A percentile compares a stretch with the other conserved stretches of the same genome.
Evolutionary conservation across 805 yeast species (phyloP).

Genomic region (Lachancea mirantina): DNA sequence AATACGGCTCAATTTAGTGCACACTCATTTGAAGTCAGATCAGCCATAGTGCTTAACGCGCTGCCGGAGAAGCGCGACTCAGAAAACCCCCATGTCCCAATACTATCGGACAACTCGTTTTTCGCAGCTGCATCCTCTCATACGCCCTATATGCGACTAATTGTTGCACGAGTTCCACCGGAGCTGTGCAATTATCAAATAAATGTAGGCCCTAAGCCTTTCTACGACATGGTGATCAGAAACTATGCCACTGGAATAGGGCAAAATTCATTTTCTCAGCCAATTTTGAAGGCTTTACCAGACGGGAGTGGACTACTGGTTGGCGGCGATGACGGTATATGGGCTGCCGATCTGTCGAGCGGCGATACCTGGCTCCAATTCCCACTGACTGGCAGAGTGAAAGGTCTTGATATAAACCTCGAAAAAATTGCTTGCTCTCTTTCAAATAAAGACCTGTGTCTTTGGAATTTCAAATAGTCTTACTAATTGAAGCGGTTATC

Average conservation of each 20-base stretch:
- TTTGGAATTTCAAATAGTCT: slow-evolving; percentile 6
- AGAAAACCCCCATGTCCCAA: slow-evolving; percentile 1
- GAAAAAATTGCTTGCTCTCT: slow-evolving; percentile 12
- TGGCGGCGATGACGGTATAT: slow-evolving; percentile 24
- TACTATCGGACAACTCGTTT: slow-evolving; percentile 9
- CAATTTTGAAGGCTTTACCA: slow-evolving; percentile 18
- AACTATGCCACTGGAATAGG: slow-evolving; percentile 26
- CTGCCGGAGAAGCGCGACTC: not conserved
- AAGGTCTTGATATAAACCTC: slow-evolving; percentile 17
- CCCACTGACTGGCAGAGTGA: slow-evolving; percentile 25
- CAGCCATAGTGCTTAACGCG: slow-evolving; percentile 13
- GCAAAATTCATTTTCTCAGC: slow-evolving; percentile 27
- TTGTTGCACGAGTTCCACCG: slow-evolving; percentile 45
- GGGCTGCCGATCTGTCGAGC: slow-evolving; percentile 22
- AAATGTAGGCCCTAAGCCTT: slow-evolving; percentile 5
- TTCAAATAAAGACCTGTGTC: slow-evolving; percentile 14
- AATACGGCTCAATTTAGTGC: slow-evolving; percentile 69
- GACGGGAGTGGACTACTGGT: slow-evolving; percentile 19
- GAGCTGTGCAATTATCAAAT: not conserved
- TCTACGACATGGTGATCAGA: slow-evolving; percentile 22
- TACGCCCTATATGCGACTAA: slow-evolving; percentile 65
- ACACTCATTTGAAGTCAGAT: slow-evolving; percentile 42
- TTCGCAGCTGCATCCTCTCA: slow-evolving; percentile 70
- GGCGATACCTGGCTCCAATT: slow-evolving; percentile 24
- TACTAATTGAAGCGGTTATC: slow-evolving; percentile 1